phyloP scores from a whole-genome alignment of 352 stramenopile species.

The Phytophthora multivora region DNA sequence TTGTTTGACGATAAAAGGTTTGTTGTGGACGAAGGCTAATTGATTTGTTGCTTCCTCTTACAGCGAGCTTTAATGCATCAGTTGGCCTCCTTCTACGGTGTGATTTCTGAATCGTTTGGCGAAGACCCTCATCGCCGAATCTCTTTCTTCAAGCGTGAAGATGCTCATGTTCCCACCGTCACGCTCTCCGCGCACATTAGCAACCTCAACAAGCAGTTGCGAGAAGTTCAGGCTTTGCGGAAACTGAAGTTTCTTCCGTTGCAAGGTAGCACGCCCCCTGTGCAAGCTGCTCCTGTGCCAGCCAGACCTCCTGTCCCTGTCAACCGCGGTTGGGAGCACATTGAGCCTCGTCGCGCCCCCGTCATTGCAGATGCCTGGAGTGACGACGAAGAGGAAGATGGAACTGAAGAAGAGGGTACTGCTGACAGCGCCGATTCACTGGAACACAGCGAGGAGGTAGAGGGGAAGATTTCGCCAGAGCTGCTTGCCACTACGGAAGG shows the following conservation, averaged over 20 bases:
- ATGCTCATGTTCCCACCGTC: slow-evolving; percentile 51
- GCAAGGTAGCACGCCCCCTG: slow-evolving; percentile 30
- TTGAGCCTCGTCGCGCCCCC: slow-evolving; percentile 46
- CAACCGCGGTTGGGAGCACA: slow-evolving; percentile 76
- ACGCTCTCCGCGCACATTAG: slow-evolving; percentile 63
- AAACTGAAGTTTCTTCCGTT: slow-evolving; percentile 68
- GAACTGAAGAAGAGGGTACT: slow-evolving; percentile 23
- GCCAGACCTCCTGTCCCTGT: slow-evolving; percentile 38
- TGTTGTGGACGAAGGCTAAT: slow-evolving; percentile 3
- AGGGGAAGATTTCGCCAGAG: slow-evolving; percentile 9
- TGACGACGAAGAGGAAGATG: slow-evolving; percentile 59
- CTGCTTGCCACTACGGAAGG: not conserved
- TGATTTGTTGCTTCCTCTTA: slow-evolving; percentile 13
- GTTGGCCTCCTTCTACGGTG: slow-evolving; percentile 64
- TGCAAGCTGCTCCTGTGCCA: slow-evolving; percentile 19
- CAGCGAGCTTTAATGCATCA: slow-evolving; percentile 77
- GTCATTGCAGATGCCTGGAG: slow-evolving; percentile 77
- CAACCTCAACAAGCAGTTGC: slow-evolving; percentile 35
- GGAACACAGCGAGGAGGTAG: slow-evolving; percentile 15
- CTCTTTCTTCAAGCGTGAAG: slow-evolving; percentile 78
- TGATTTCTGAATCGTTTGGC: slow-evolving; percentile 79
- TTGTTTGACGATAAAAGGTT: not conserved
- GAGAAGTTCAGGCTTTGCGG: slow-evolving; percentile 31
- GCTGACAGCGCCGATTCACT: slow-evolving; percentile 10
- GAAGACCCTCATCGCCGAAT: slow-evolving; percentile 72